Evolutionary conservation across 2,329 filamentous ascomycete genomes (phyloP), one percentile per base, ranked within the genome.

Genomic region (Setomelanomma holmii): DNA sequence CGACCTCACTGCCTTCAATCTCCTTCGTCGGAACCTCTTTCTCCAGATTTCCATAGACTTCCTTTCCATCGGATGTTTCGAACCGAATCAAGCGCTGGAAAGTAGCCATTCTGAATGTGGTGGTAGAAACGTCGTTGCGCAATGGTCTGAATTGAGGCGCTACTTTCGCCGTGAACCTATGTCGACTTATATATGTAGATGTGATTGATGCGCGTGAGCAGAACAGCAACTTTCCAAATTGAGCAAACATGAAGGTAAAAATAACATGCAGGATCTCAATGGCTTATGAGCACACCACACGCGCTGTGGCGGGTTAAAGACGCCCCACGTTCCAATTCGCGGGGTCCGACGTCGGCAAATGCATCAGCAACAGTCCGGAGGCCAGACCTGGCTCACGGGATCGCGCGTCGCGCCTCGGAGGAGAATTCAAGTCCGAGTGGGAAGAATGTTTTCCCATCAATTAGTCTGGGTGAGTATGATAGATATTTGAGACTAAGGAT

Each of bases 21-120:
- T 72, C 66, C 33, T 47, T 51, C 7, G 66, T 70, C 6, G 70
- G 63, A 6, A 53, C 56, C 49, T 70, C 68, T 23, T 65, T 64
- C 5, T 56, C 62, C 44, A 74, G 39, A 41, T 75, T 64, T 1
- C 72, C 72, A 51, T 69, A 74, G 12, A 63, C 58, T 0, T 55
- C 60, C 41, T 68, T 64, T 2, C 70, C 72, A 24, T 68, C 64
- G 4, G 69, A 54, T 19, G 56, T 61, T 27, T 66, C 51, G 45
- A 75, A 75, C 1, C 72, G 60, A 16, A 75, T 69, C 38, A 75
- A 51, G 20, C 71, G 60, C 39, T 73, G 66, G 45, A 74, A 74
- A 7, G 61, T 38, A 21, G 63, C 51, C 65, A 66, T 67, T 12
- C 34, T 51, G 49, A 19, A 17, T 27, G 38, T 19, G 12, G 38